Evolutionary conservation across 495 filamentous ascomycete genomes (phyloP).

Genomic region (Penicillium angulare): DNA sequence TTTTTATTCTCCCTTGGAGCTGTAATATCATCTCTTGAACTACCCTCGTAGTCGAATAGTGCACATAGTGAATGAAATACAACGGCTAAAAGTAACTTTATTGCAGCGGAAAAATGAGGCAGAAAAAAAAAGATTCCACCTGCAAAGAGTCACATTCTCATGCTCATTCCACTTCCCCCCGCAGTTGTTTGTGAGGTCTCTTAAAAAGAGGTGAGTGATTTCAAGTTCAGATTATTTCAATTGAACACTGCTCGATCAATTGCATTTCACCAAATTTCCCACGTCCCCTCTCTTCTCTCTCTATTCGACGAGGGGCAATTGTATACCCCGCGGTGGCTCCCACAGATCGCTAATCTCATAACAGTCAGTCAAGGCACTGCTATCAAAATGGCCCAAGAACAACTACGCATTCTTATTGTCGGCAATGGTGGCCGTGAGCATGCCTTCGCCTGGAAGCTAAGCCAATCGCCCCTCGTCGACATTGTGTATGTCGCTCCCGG

Average conservation of each 20-base stretch:
- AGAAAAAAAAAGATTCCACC: constrained; percentile 28
- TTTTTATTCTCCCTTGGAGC: not conserved
- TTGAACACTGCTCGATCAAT: too few species aligned
- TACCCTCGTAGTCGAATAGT: not conserved
- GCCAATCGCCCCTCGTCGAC: constrained; percentile 65
- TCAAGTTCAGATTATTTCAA: too few species aligned
- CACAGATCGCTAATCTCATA: constrained; percentile 19
- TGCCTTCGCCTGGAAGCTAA: constrained; percentile 91
- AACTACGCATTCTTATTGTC: constrained; percentile 71
- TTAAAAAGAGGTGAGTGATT: constrained; percentile 29
- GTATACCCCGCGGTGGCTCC: constrained; percentile 24
- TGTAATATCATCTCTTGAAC: not conserved
- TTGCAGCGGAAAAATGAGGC: constrained; percentile 22
- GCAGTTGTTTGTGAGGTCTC: constrained; percentile 33
- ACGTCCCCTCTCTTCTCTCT: too few species aligned
- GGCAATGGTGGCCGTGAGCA: constrained; percentile 95
- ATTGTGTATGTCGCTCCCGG: constrained; percentile 58
- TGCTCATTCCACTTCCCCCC: constrained; percentile 13
- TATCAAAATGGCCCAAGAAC: constrained; percentile 43
- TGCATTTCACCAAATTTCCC: too few species aligned
- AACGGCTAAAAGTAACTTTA: constrained; percentile 3
- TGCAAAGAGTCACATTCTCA: constrained; percentile 10
- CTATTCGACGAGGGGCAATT: constrained; percentile 24
- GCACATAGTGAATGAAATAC: too few species aligned
- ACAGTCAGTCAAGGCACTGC: constrained; percentile 35